phyloP scores from a whole-genome alignment of 2,329 filamentous ascomycete genomes.

The Apiospora rasikravindrae region DNA sequence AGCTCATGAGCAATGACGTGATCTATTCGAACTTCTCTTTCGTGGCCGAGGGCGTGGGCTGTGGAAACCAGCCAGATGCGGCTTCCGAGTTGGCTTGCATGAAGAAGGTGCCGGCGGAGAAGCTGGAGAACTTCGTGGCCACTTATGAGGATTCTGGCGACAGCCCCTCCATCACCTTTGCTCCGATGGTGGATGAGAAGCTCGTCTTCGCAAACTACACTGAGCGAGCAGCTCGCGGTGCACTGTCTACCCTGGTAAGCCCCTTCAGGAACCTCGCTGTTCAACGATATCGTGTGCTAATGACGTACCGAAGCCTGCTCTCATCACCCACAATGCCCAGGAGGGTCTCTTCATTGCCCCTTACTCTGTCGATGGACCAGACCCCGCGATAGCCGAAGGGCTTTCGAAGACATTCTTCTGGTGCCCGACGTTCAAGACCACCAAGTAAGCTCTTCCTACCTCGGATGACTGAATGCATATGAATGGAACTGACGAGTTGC shows the following conservation, averaged over 20 bases:
- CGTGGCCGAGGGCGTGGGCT: conserved; percentile 41
- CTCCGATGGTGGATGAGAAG: conserved; percentile 36
- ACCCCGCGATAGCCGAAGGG: conserved; percentile 25
- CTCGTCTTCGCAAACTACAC: conserved; percentile 41
- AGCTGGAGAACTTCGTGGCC: conserved; percentile 39
- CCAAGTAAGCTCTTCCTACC: conserved; percentile 22
- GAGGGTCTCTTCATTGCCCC: conserved; percentile 33
- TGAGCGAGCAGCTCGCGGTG: conserved; percentile 32
- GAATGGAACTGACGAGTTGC: neutral
- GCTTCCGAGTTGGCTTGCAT: conserved; percentile 43
- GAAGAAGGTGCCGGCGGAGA: conserved; percentile 37
- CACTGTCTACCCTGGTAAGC: conserved; percentile 37
- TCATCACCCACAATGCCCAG: conserved; percentile 30
- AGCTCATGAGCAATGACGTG: conserved; percentile 32
- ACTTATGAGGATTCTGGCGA: conserved; percentile 36
- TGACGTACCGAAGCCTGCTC: neutral
- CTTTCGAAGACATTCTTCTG: conserved; percentile 30
- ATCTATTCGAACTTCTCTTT: conserved; percentile 42
- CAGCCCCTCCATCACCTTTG: conserved; percentile 34
- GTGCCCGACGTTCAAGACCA: conserved; percentile 29
- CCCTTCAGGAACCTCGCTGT: conserved; percentile 34
- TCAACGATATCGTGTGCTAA: neutral
- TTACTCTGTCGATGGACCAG: conserved; percentile 25
- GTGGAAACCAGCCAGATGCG: conserved; percentile 31
- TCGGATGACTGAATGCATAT: neutral